Evolutionary conservation across 2,329 filamentous ascomycete genomes (phyloP), one percentile per base, ranked within the genome.

Genomic region (Diplodia scrobiculata): DNA sequence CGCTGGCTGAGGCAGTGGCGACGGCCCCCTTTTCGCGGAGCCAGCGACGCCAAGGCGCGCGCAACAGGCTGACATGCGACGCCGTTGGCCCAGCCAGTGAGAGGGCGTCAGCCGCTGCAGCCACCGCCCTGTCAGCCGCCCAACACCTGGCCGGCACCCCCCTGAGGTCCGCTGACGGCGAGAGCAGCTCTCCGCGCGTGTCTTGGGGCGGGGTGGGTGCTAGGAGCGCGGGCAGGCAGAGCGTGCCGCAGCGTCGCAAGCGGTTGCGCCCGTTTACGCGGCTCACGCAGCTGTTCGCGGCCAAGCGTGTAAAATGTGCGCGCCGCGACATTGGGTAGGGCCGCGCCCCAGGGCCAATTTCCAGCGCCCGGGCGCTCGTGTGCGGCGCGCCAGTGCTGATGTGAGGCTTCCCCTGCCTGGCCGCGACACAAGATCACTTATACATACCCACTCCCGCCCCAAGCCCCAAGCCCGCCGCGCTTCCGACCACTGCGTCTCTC

Each of bases 371-470:
- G 58, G 17, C 58, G 38, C 58, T 50, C 58, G 58, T 50, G 58
- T 50, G 41, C 58, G 29, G 58, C 45, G 41, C 58, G 41, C 58
- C 58, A 48, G 47, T 50, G 58, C 58, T 50, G 58, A 62, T 62
- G 58, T 50, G 55, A 60, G 55, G 55, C 55, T 48, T 60, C 55
- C 55, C 55, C 64, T 60, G 53, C 41, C 54, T 25, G 38, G 11
- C 53, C 11, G 41, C 63, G 25, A 50, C 45, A 29, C 45, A 32
- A 29, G 32, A 65, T 54, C 47, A 50, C 63, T 66, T 50, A 66
- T 64, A 59, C 53, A 47, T 34, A 73, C 70, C 71, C 38, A 73
- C 63, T 73, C 45, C 47, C 47, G 50, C 62, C 51, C 54, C 34
- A 36, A 36, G 50, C 62, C 51, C 54, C 34, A 36, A 36, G 17